These are phyloP conservation scores for Vicia faba DNA, from an alignment of 306 rosid genomes.

Conservation along the genomic window DNA sequence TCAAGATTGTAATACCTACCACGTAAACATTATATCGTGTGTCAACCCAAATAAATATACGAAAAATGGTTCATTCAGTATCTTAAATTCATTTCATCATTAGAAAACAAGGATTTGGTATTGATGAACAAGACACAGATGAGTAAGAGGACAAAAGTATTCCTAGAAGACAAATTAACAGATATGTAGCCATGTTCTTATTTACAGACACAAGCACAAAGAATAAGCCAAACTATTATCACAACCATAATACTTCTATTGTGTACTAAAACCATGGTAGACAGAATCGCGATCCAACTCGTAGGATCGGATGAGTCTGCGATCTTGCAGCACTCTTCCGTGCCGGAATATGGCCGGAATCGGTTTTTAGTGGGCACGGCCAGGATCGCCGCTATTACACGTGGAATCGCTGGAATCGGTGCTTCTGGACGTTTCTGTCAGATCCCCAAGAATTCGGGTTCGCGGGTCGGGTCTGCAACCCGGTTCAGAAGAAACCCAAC, in stretches of 20 bases:
- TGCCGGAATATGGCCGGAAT: no score
- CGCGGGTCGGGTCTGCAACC: no score
- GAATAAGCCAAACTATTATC: slow-evolving; percentile 25
- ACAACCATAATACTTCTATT: background rate
- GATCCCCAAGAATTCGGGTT: no score
- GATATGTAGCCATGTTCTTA: slow-evolving; percentile 17
- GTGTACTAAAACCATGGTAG: background rate
- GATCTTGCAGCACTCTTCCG: no score
- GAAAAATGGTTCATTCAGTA: background rate
- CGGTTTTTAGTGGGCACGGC: no score
- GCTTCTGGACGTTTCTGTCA: no score
- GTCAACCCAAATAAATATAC: slow-evolving; percentile 30
- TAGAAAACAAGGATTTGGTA: slow-evolving; percentile 9
- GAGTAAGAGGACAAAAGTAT: background rate
- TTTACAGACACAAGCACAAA: slow-evolving; percentile 12
- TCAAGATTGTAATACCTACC: slow-evolving; percentile 86
- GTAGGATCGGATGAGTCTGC: no score
- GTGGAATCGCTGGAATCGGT: no score
- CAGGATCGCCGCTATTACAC: no score
- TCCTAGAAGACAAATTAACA: background rate
- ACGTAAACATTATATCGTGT: slow-evolving; percentile 25
- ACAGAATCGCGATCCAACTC: no score
- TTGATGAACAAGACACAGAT: background rate
- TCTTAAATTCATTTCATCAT: slow-evolving; percentile 20
- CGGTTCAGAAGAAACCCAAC: no score